Evolutionary conservation across 768 basidiomycete species (phyloP).

Genomic region (Lentinus tigrinus): DNA sequence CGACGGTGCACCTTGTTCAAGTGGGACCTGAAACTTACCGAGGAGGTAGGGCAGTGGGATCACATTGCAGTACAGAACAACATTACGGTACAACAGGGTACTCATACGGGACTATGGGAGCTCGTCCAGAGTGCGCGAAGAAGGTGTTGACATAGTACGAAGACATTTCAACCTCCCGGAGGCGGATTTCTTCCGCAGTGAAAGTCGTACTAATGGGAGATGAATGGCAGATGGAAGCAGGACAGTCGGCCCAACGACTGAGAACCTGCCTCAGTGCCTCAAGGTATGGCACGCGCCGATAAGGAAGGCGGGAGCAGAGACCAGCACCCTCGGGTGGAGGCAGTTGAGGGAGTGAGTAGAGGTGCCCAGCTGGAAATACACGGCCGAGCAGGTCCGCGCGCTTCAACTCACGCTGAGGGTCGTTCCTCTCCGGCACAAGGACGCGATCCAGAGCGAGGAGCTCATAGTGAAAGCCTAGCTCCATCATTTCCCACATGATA

Average conservation of each 20-base stretch:
- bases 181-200: background rate
- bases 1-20: too few relatives aligned
- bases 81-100: too few relatives aligned
- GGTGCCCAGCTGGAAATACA: background rate
- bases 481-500: slow-evolving; percentile 1
- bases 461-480: slow-evolving; percentile 1
- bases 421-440: background rate
- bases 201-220: too few relatives aligned
- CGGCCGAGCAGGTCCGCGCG: background rate
- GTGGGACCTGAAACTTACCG: too few relatives aligned
- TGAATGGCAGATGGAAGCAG: background rate
- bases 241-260: background rate
- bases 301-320: background rate
- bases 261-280: background rate
- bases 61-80: too few relatives aligned
- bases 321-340: background rate
- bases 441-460: background rate
- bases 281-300: background rate
- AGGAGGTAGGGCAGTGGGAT: too few relatives aligned
- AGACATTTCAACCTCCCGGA: background rate
- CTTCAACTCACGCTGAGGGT: too few relatives aligned
- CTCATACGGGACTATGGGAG: background rate
- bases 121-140: background rate
- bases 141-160: background rate
- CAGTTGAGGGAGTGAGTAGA: background rate